Percentiles rank a stretch among this genome's conserved stretches.
Evolutionary conservation across 1,284 basidiomycete genomes (phyloP).

Genomic region (Trichosporon faecale): DNA sequence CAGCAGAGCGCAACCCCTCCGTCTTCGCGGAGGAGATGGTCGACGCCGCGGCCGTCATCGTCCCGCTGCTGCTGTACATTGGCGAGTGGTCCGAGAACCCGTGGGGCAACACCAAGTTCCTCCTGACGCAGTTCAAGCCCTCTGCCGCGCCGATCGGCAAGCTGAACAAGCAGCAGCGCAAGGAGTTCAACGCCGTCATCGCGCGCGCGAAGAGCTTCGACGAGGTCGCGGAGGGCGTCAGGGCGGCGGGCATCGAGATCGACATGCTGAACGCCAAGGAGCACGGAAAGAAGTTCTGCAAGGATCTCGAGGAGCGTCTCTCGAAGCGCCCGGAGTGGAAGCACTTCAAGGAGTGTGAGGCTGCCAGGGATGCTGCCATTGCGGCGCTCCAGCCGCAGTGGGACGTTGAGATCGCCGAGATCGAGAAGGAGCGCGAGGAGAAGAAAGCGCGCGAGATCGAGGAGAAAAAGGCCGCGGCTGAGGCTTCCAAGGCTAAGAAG

Average conservation of each 20-base stretch:
- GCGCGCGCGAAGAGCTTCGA: conserved; percentile 66
- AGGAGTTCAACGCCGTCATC: conserved; percentile 59
- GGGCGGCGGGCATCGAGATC: conserved; percentile 46
- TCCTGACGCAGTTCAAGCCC: conserved; percentile 71
- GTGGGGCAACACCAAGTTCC: conserved; percentile 88
- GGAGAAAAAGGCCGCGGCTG: background rate
- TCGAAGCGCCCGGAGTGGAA: conserved; percentile 16
- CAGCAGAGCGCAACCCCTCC: conserved; percentile 87
- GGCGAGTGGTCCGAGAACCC: conserved; percentile 67
- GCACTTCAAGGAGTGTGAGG: conserved; percentile 1
- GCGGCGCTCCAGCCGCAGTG: background rate
- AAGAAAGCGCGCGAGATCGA: conserved; percentile 3
- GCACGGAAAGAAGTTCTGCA: conserved; percentile 22
- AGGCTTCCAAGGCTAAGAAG: background rate
- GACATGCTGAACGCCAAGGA: conserved; percentile 39
- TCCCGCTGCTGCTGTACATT: conserved; percentile 72
- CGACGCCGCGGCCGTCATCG: conserved; percentile 67
- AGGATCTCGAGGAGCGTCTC: conserved; percentile 16
- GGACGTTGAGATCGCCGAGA: background rate
- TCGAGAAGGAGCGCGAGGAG: conserved; percentile 1
- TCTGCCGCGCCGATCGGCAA: conserved; percentile 55
- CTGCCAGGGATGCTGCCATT: background rate
- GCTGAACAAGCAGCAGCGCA: conserved; percentile 61
- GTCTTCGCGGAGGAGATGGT: conserved; percentile 71
- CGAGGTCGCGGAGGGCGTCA: conserved; percentile 54